phyloP scores from a whole-genome alignment of 805 yeast species.

The Kuraishia piskuri region DNA sequence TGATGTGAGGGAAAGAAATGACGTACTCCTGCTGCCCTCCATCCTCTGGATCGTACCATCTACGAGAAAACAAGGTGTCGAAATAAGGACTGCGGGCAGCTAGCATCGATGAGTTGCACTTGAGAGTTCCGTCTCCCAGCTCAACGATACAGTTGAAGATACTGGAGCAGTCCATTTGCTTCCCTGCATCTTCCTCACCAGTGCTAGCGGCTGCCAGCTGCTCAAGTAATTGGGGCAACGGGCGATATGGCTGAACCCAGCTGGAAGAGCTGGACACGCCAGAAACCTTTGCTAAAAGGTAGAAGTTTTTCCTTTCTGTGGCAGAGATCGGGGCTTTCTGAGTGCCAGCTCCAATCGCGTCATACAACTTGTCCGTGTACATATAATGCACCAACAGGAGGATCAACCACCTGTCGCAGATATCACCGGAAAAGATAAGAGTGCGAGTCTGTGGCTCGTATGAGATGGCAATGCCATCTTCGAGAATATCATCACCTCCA shows the following conservation, averaged over 20 bases:
- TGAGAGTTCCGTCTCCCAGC: conserved; percentile 37
- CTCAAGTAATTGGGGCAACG: neutral
- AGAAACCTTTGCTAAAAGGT: neutral
- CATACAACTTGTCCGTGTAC: conserved; percentile 15
- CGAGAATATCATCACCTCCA: conserved; percentile 13
- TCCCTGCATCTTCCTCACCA: neutral
- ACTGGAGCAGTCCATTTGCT: neutral
- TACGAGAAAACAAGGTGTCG: conserved; percentile 41
- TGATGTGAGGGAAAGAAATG: conserved; percentile 36
- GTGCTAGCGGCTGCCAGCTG: neutral
- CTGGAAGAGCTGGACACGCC: neutral
- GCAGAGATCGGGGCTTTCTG: neutral
- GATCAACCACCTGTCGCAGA: conserved; percentile 11
- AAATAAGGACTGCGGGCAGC: conserved; percentile 53
- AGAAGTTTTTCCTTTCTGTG: neutral
- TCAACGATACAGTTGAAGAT: conserved; percentile 17
- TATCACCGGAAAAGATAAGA: conserved; percentile 3
- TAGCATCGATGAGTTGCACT: conserved; percentile 45
- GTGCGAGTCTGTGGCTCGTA: neutral
- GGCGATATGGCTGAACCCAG: neutral
- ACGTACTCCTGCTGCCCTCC: neutral
- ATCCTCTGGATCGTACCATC: conserved; percentile 37
- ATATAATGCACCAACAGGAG: conserved; percentile 15
- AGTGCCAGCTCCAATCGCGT: neutral
- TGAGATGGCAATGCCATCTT: neutral